Evolutionary conservation across 768 basidiomycete species (phyloP), one percentile per base, ranked within the genome.

Genomic region (Termitomyces sp.): DNA sequence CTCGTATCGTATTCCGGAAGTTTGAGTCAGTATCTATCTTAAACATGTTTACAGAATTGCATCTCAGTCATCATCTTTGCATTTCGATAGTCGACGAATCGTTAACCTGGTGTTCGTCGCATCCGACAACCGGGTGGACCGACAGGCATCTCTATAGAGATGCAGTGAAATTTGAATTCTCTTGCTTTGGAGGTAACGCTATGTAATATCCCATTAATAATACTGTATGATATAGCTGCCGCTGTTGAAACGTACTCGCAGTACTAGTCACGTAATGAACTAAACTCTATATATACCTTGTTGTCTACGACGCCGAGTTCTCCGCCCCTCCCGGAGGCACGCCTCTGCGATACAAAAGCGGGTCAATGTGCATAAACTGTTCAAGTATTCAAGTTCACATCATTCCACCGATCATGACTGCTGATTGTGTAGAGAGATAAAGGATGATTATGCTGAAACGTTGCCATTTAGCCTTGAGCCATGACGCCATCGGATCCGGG

Each of bases 61-160:
- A 56, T 77, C 76, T 9, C 70, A 74, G 60, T 71, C 70, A 15
- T 38, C 66, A 12, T 64, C 74, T 28, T 56, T 62, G 15, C 57
- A 56, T 28, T 47, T 68, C 34, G 79, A 82, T 66, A 78, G 75
- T 64, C 73, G 80, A 32, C 73, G 67, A 44, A 81, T 83, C 49
- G 76, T 78, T 15, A 68, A 71, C 46, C 64, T 83, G 35, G 70
- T 69, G 22, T 77, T 82, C 48, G 76, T 80, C 7, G 81, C 78
- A 30, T 71, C 70, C n/a, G 79, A 83, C 58, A 62, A 69, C 40
- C 65, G 65, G 42, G 70, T 69, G 9, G 64, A 66, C 44, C 59
- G 60, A 40, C 66, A 66, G 56, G 63, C 66, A 38, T 59, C 64
- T 35, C 52, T 65, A 58, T 68, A 57, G 47, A 47, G 38, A 53